These are phyloP conservation scores for Biscutella laevigata DNA, from an alignment of 441 rosid genomes.

Conservation along the genomic window DNA sequence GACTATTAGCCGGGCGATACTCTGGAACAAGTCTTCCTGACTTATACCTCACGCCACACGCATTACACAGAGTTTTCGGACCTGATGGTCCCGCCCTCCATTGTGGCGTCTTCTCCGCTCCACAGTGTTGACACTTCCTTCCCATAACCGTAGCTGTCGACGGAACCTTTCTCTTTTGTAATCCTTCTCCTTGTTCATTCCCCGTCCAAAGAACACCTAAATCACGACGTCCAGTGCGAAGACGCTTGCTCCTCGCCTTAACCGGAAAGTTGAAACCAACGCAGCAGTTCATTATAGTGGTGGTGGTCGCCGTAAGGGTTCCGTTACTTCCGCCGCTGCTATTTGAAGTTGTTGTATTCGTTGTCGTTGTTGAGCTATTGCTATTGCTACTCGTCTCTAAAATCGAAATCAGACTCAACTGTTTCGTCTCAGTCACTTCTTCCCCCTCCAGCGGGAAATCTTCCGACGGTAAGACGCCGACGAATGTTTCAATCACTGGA, in stretches of 20 bases:
- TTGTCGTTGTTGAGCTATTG: constrained; percentile 16
- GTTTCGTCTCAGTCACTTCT: constrained; percentile 26
- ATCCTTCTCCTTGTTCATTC: constrained; percentile 26
- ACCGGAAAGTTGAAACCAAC: constrained; percentile 36
- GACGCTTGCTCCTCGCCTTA: constrained; percentile 59
- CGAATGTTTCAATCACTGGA: constrained; percentile 60
- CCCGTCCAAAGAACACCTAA: constrained; percentile 23
- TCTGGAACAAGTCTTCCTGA: constrained; percentile 89
- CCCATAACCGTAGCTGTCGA: constrained; percentile 28
- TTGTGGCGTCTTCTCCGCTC: constrained; percentile 87
- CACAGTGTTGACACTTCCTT: constrained; percentile 80
- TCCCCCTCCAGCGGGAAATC: constrained; percentile 22
- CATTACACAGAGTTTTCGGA: constrained; percentile 82
- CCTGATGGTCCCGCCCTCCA: constrained; percentile 90
- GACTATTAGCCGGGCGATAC: constrained; percentile 84
- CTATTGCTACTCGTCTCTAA: constrained; percentile 49
- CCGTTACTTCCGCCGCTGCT: constrained; percentile 21
- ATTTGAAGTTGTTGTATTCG: constrained; percentile 20
- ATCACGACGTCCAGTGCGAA: constrained; percentile 35
- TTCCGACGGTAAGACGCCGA: constrained; percentile 28
- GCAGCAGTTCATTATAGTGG: constrained; percentile 32
- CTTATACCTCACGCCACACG: constrained; percentile 85
- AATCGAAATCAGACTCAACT: constrained; percentile 55
- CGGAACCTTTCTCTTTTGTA: constrained; percentile 18
- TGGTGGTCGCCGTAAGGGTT: constrained; percentile 4